A percentile compares a stretch with the other conserved stretches of the same genome.
These are phyloP conservation scores for Clonostachys sp. DNA, from an alignment of 2,329 filamentous ascomycete genomes.

Conservation along the genomic window DNA sequence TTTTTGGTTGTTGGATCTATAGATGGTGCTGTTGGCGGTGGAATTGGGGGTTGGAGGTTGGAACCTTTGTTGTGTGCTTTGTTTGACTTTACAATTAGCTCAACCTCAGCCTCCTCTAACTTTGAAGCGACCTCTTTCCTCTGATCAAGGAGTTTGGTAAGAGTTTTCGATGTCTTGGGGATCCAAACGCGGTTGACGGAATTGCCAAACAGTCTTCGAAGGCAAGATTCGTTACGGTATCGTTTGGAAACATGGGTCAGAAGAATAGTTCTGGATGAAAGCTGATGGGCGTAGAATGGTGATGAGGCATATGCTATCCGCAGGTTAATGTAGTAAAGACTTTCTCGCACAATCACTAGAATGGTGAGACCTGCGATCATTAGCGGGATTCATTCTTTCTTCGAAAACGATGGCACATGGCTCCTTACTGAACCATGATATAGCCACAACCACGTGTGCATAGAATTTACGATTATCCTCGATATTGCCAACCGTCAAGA, in stretches of 20 bases:
- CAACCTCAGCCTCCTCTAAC: conserved; percentile 82
- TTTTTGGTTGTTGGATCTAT: no score
- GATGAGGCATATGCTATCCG: conserved; percentile 88
- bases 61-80: conserved; percentile 57
- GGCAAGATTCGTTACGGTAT: conserved; percentile 69
- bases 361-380: conserved; percentile 66
- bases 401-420: no score
- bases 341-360: conserved; percentile 81
- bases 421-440: conserved; percentile 59
- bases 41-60: conserved; percentile 13
- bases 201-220: conserved; percentile 77
- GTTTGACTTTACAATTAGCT: conserved; percentile 77
- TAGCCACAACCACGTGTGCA: conserved; percentile 75
- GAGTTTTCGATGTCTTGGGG: conserved; percentile 66
- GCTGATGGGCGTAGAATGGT: conserved; percentile 74
- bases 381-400: not conserved
- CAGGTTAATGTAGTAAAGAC: conserved; percentile 86
- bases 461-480: conserved; percentile 57
- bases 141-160: conserved; percentile 77
- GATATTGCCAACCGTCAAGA: conserved; percentile 76
- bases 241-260: conserved; percentile 77
- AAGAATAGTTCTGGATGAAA: conserved; percentile 86
- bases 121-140: conserved; percentile 75
- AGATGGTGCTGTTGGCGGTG: no score
- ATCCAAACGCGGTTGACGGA: conserved; percentile 84